Evolutionary conservation across 306 rosid genomes (phyloP), one percentile per base, ranked within the genome.

Genomic region (Medicago arabica): DNA sequence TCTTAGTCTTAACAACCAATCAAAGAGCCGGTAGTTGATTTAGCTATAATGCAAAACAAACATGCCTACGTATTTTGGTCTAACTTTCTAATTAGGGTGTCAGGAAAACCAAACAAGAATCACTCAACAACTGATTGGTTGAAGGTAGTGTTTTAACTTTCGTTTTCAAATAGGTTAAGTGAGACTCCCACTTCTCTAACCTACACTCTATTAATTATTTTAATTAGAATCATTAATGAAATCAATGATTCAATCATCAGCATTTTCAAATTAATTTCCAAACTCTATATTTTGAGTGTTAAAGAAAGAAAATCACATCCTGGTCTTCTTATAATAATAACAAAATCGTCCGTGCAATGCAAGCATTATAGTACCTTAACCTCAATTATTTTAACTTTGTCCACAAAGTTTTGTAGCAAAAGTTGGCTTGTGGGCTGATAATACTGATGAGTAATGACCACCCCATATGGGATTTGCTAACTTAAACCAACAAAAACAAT

Each of bases 181-280:
- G 67, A 71, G 78, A 64, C 76, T 71, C 71, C 38, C 41, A 54
- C 65, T 66, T 74, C 78, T 77, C 71, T 65, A 76, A 43, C 62
- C 49, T 66, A 53, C 7, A 28, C 3, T 44, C 31, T 3, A 28
- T 28, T 28, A 28, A 28, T 28, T 28, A 1, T 28, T 28, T 71
- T 54, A 66, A 76, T 55, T 64, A 28, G 64, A 73, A 64, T 66
- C 63, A 75, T 60, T 66, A 43, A 67, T 67, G 38, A 25, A 54
- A 67, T 16, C 31, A 61, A 61, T 44, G 50, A 25, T 6, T 17
- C 16, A 65, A 49, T 75, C 31, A 53, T 38, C 38, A 49, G 7
- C 13, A 10, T 40, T 28, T 43, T 6, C 68, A 3, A 40, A 53
- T 54, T 76, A 40, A n/a, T 55, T 53, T 65, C 8, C 46, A 16